A percentile compares a stretch with the other conserved stretches of the same genome.
Evolutionary conservation across 139 green algal genomes (phyloP).

Genomic region (Edaphochlamys debaryana): DNA sequence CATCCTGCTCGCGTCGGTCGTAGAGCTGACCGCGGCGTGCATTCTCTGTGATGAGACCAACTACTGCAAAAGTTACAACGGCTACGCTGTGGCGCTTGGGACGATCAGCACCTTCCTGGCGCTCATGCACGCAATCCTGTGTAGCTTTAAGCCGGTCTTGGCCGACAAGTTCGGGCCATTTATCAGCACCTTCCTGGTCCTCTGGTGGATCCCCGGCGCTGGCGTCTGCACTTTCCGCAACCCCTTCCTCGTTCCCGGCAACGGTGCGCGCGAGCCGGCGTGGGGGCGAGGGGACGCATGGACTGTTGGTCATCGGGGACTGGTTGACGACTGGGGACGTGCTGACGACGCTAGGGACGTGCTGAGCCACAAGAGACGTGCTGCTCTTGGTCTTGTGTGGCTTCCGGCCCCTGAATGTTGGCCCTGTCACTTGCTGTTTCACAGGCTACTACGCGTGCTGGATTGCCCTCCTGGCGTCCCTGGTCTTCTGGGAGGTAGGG

Average conservation of each 20-base stretch:
- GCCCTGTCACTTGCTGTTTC: too few species aligned
- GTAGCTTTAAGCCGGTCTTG: not conserved
- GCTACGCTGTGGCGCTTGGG: not conserved
- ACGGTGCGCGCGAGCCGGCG: too few species aligned
- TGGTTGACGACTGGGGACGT: too few species aligned
- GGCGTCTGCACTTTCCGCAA: not conserved
- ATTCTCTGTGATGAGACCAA: not conserved
- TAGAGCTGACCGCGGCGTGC: not conserved
- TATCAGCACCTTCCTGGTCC: not conserved
- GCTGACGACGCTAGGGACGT: too few species aligned
- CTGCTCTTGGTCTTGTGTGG: too few species aligned
- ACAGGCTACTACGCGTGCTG: not conserved
- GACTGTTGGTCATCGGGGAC: not conserved
- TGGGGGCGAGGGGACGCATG: too few species aligned
- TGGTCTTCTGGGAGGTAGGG: not conserved
- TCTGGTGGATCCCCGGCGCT: not conserved
- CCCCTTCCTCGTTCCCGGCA: not conserved
- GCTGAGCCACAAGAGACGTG: too few species aligned
- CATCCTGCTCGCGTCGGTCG: not conserved
- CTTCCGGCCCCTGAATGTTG: too few species aligned
- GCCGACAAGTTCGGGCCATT: not conserved
- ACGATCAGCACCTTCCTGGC: not conserved
- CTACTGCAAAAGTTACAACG: not conserved
- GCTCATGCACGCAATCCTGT: not conserved
- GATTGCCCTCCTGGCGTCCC: not conserved